A percentile compares a stretch with the other conserved stretches of the same genome.
Evolutionary conservation across 176 grass and related monocot species (phyloP).

Genomic region (Stipa capillata): DNA sequence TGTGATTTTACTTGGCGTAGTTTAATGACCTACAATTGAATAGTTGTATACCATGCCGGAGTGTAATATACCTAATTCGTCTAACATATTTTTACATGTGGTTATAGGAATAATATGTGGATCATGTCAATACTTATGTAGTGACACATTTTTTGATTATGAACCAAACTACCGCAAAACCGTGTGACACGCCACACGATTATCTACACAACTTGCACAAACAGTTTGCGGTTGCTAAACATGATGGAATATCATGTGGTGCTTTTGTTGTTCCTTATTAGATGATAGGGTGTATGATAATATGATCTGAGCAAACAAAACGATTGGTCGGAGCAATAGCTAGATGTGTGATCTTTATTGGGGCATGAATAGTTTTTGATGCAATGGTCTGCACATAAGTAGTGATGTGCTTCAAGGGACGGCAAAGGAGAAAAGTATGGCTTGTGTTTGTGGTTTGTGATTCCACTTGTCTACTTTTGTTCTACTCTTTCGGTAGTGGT

Average conservation of each 20-base stretch:
- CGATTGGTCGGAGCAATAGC: background rate
- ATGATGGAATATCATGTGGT: background rate
- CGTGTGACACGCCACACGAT: background rate
- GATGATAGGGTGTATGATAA: background rate
- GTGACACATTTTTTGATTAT: too few relatives aligned
- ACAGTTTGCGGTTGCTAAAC: background rate
- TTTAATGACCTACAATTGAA: too few relatives aligned
- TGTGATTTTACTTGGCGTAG: too few relatives aligned
- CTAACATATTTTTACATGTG: too few relatives aligned
- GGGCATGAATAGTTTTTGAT: background rate
- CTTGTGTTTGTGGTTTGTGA: background rate
- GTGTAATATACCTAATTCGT: too few relatives aligned
- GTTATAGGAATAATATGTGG: too few relatives aligned
- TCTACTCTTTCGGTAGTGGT: conserved; percentile 19
- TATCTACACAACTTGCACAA: background rate
- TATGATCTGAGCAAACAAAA: background rate
- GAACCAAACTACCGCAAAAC: too few relatives aligned
- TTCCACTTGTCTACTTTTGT: conserved; percentile 20
- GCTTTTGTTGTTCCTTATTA: background rate
- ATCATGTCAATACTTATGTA: too few relatives aligned
- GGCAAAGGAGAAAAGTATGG: conserved; percentile 26
- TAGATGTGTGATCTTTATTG: background rate
- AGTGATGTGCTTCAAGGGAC: conserved; percentile 36
- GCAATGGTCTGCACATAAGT: conserved; percentile 17
- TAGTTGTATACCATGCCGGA: too few relatives aligned